Percentiles rank a stretch among this genome's conserved stretches.
Evolutionary conservation across 345 rosid genomes (phyloP).

Genomic region (Lepidium aucheri): DNA sequence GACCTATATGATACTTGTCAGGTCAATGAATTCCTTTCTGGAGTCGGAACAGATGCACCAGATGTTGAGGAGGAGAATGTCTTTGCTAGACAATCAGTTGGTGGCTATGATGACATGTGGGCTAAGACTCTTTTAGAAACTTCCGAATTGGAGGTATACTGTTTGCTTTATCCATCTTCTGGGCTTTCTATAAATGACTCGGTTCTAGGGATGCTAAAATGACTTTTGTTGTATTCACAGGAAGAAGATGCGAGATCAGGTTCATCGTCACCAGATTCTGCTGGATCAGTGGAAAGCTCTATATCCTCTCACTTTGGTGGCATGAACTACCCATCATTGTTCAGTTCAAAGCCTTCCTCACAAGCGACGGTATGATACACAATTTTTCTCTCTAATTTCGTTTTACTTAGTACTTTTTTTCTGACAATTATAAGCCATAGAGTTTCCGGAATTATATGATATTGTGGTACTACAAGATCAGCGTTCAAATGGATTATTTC

Average conservation of each 20-base stretch:
- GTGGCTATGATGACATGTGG: conserved; percentile 99
- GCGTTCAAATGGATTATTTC: background rate
- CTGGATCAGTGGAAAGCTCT: conserved; percentile 92
- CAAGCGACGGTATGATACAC: conserved; percentile 51
- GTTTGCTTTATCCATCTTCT: background rate
- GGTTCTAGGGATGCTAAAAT: conserved; percentile 6
- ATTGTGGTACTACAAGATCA: background rate
- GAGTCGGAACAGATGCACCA: conserved; percentile 99
- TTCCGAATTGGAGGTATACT: conserved; percentile 68
- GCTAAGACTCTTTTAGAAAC: conserved; percentile 90
- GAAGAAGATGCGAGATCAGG: conserved; percentile 96
- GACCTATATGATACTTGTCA: conserved; percentile 27
- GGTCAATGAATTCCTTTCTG: conserved; percentile 96
- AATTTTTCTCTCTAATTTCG: background rate
- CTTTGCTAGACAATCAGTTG: conserved; percentile 76
- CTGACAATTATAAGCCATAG: background rate
- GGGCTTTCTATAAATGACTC: background rate
- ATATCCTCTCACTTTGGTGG: conserved; percentile 99
- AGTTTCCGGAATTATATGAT: background rate
- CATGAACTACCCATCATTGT: conserved; percentile 91
- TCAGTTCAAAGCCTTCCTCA: conserved; percentile 80
- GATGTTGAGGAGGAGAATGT: conserved; percentile 97
- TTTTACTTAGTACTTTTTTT: conserved; percentile 2
- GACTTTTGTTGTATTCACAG: conserved; percentile 34
- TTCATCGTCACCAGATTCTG: conserved; percentile 89